Evolutionary conservation across 345 rosid species (phyloP).

Genomic region (Salix udensis): DNA sequence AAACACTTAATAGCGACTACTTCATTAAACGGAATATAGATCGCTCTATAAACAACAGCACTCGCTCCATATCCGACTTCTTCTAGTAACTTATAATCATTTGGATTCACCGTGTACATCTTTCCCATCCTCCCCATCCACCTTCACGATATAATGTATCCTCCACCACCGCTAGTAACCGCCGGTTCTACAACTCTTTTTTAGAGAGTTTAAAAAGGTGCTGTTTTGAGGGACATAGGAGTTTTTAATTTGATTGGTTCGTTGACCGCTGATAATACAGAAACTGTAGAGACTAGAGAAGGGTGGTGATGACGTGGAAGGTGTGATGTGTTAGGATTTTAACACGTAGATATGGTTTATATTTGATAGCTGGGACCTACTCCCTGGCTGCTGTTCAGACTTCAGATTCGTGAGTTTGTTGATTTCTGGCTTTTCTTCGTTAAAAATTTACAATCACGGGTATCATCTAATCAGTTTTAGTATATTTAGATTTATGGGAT

Average conservation of each 20-base stretch:
- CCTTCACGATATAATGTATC: not conserved
- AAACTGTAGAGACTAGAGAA: not conserved
- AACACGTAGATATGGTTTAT: not conserved
- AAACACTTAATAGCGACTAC: slow-evolving; percentile 88
- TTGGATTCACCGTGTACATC: slow-evolving; percentile 55
- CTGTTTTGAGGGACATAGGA: not conserved
- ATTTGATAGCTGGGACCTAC: not conserved
- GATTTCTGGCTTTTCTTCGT: too few relatives aligned
- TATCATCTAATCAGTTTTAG: too few relatives aligned
- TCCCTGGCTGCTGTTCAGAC: not conserved
- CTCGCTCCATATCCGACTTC: slow-evolving; percentile 96
- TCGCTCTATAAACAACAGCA: slow-evolving; percentile 87
- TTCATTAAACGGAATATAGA: slow-evolving; percentile 76
- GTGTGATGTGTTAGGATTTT: not conserved
- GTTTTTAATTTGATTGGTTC: not conserved
- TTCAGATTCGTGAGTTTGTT: too few relatives aligned
- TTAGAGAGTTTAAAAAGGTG: not conserved
- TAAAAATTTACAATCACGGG: too few relatives aligned
- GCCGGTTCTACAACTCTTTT: not conserved
- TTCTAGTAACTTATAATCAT: slow-evolving; percentile 77
- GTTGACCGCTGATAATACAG: slow-evolving; percentile 7
- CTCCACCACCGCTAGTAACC: not conserved
- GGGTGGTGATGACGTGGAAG: not conserved
- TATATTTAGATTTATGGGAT: too few relatives aligned
- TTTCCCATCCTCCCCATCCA: slow-evolving; percentile 30